Evolutionary conservation across 192 early-diverging fungal species (phyloP).

Genomic region (Umbelopsis sp.): DNA sequence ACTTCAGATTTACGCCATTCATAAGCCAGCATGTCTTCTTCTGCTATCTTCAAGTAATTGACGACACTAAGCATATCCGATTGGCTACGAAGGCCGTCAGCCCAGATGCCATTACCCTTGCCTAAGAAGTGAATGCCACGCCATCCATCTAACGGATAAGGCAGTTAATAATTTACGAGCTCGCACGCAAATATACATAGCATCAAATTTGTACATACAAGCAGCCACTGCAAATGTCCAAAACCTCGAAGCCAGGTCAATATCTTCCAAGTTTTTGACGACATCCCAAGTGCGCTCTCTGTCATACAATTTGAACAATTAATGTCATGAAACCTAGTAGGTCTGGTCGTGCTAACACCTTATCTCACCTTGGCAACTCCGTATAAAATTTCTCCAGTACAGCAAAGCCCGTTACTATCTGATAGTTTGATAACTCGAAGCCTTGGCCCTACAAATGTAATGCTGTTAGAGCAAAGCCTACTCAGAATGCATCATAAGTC

Average conservation of each 20-base stretch:
- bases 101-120: constrained; percentile 64
- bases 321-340: neutral
- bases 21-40: constrained; percentile 68
- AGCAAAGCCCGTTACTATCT: constrained; percentile 64
- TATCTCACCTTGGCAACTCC: constrained; percentile 31
- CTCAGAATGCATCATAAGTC: neutral
- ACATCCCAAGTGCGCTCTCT: constrained; percentile 42
- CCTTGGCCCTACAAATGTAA: constrained; percentile 60
- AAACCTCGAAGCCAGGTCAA: constrained; percentile 33
- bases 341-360: neutral
- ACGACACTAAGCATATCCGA: constrained; percentile 68
- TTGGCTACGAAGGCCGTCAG: constrained; percentile 65
- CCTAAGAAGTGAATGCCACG: constrained; percentile 74
- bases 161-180: neutral
- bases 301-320: neutral
- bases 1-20: constrained; percentile 67
- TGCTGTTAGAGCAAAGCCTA: neutral
- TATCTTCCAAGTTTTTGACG: constrained; percentile 38
- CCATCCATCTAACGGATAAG: constrained; percentile 51
- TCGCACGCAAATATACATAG: neutral
- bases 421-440: constrained; percentile 66
- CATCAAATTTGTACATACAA: constrained; percentile 19
- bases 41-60: constrained; percentile 62
- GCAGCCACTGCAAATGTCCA: constrained; percentile 54
- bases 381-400: constrained; percentile 68